Percentiles rank a stretch among this genome's conserved stretches.
These are phyloP conservation scores for Cryptosporidium tyzzeri DNA, from an alignment of 169 alveolate genomes.

Conservation along the genomic window DNA sequence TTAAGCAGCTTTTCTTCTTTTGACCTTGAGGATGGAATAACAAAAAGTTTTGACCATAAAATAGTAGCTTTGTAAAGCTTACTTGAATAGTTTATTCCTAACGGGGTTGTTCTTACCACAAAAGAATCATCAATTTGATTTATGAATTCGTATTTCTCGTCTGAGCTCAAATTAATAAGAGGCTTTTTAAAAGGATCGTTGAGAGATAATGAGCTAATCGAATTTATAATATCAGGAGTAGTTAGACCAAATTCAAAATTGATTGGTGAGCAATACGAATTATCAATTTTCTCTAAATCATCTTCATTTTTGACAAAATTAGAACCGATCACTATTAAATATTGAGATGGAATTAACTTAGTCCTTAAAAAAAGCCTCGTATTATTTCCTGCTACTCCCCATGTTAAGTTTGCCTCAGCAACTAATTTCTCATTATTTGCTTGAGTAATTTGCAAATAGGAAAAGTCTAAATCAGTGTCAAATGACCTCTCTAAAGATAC, in stretches of 20 bases:
- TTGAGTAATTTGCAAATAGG: constrained; percentile 14
- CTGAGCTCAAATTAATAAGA: neutral
- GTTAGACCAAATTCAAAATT: constrained; percentile 65
- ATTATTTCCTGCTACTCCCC: constrained; percentile 75
- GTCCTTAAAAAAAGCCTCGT: constrained; percentile 55
- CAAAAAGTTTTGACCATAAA: constrained; percentile 62
- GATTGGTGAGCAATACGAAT: constrained; percentile 42
- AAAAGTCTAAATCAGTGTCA: constrained; percentile 59
- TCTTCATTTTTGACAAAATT: constrained; percentile 45
- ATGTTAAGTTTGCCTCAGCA: constrained; percentile 26
- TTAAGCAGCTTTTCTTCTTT: constrained; percentile 48
- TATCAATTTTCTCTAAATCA: constrained; percentile 33
- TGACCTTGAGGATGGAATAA: constrained; percentile 12
- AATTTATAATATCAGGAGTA: constrained; percentile 18
- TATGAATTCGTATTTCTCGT: constrained; percentile 34
- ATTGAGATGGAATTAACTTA: constrained; percentile 30
- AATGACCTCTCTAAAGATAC: constrained; percentile 46
- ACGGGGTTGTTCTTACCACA: constrained; percentile 34
- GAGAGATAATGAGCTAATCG: neutral
- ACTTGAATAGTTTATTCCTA: constrained; percentile 2
- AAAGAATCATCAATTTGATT: constrained; percentile 53
- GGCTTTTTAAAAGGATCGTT: constrained; percentile 56
- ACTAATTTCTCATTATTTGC: neutral
- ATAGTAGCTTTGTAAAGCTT: constrained; percentile 26
- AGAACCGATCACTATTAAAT: constrained; percentile 35